A percentile compares a stretch with the other conserved stretches of the same genome.
Conservation (phyloP, 768 basidiomycete genomes). For the Sporobolomyces roseus region DNA sequence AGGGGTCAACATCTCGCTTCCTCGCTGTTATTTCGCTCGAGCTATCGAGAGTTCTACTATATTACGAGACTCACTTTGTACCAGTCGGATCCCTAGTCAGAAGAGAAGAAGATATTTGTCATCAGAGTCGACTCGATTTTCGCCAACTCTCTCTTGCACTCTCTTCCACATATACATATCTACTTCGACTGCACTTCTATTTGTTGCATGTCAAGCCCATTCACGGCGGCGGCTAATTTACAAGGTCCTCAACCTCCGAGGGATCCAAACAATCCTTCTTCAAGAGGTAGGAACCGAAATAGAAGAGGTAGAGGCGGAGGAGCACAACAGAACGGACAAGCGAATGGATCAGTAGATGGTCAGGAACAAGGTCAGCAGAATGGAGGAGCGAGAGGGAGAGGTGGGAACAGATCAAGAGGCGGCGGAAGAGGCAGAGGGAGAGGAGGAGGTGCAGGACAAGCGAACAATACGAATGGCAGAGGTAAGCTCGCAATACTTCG, state of each 20-base stretch:
- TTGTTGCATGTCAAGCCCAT: neutral
- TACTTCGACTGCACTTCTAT: too few relatives aligned
- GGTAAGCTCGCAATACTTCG: neutral
- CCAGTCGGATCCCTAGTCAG: too few relatives aligned
- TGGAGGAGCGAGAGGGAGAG: constrained; percentile 12
- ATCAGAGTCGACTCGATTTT: too few relatives aligned
- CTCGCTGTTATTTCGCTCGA: too few relatives aligned
- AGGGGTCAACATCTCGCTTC: too few relatives aligned
- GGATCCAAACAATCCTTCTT: neutral
- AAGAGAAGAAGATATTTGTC: too few relatives aligned
- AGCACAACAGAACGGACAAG: neutral
- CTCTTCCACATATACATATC: neutral
- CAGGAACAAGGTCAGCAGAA: neutral
- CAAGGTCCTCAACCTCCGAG: neutral
- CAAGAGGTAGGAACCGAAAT: constrained; percentile 3
- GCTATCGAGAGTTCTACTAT: too few relatives aligned
- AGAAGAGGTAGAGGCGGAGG: constrained; percentile 1
- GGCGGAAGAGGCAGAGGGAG: neutral
- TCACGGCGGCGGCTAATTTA: neutral
- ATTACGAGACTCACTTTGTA: too few relatives aligned
- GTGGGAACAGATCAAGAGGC: neutral
- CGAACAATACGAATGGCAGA: neutral
- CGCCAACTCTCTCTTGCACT: neutral
- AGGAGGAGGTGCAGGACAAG: constrained; percentile 7
- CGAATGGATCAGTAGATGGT: neutral